Conservation (phyloP, 2,329 filamentous ascomycete genomes). For the Myriosclerotinia duriaeana region DNA sequence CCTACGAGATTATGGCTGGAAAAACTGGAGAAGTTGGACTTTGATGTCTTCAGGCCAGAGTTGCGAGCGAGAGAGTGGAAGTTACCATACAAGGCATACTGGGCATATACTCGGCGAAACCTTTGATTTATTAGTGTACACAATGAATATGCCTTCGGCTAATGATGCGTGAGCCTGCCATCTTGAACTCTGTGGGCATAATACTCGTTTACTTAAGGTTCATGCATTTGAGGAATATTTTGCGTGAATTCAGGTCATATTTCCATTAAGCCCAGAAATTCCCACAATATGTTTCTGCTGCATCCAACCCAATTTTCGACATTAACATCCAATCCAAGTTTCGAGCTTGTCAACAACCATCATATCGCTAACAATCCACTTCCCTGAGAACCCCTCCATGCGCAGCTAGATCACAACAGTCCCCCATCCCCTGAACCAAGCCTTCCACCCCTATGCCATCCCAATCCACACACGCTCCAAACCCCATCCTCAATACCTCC, state of each 20-base stretch:
- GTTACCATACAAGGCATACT: conserved; percentile 74
- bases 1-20: conserved; percentile 77
- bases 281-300: background rate
- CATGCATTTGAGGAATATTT: background rate
- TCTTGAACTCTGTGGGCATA: background rate
- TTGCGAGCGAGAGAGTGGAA: conserved; percentile 73
- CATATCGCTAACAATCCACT: background rate
- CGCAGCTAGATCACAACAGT: background rate
- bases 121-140: conserved; percentile 39
- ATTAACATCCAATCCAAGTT: background rate
- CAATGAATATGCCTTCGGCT: background rate
- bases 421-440: background rate
- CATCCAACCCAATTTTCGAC: background rate
- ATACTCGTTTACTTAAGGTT: background rate
- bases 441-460: background rate
- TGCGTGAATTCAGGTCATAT: background rate
- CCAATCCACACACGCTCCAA: background rate
- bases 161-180: background rate
- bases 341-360: background rate
- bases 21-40: conserved; percentile 75
- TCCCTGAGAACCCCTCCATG: background rate
- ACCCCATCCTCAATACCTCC: conserved; percentile 30
- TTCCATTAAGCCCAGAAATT: conserved; percentile 8
- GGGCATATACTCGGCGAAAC: conserved; percentile 55
- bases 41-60: conserved; percentile 72